Evolutionary conservation across 2,329 filamentous ascomycete species (phyloP).

Genomic region (Cladosporium cucumerinum): DNA sequence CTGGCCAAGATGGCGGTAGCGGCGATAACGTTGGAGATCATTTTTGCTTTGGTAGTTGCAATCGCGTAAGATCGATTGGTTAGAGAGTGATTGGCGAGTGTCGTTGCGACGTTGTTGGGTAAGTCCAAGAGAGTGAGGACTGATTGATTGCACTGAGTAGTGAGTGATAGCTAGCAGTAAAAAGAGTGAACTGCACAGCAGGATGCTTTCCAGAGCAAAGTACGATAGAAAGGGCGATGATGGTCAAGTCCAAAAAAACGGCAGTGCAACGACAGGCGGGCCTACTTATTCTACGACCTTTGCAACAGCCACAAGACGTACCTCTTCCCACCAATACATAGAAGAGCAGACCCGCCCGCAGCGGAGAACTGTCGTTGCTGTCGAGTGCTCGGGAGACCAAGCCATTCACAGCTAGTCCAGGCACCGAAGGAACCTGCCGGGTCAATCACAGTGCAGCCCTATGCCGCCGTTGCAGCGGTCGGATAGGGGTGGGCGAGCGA

Average conservation of each 20-base stretch:
- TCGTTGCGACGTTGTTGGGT: conserved; percentile 14
- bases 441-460: conserved; percentile 25
- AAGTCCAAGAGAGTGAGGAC: conserved; percentile 26
- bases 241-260: conserved; percentile 20
- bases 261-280: conserved; percentile 20
- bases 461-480: conserved; percentile 16
- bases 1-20: conserved; percentile 28
- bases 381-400: conserved; percentile 14
- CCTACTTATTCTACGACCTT: conserved; percentile 15
- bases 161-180: conserved; percentile 30
- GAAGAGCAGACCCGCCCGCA: conserved; percentile 14
- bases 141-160: conserved; percentile 22
- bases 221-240: conserved; percentile 27
- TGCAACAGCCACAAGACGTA: conserved; percentile 10
- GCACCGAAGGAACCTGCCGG: conserved; percentile 15
- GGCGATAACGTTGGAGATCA: conserved; percentile 22
- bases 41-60: conserved; percentile 7
- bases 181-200: conserved; percentile 37
- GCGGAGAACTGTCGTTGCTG: conserved; percentile 17
- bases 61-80: neutral
- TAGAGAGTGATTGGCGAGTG: conserved; percentile 6
- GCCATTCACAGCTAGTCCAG: conserved; percentile 9
- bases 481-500: neutral
- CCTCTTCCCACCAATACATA: conserved; percentile 14
- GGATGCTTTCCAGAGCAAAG: conserved; percentile 31